Conservation (phyloP, 495 filamentous ascomycete genomes). For the Talaromyces ruber region DNA sequence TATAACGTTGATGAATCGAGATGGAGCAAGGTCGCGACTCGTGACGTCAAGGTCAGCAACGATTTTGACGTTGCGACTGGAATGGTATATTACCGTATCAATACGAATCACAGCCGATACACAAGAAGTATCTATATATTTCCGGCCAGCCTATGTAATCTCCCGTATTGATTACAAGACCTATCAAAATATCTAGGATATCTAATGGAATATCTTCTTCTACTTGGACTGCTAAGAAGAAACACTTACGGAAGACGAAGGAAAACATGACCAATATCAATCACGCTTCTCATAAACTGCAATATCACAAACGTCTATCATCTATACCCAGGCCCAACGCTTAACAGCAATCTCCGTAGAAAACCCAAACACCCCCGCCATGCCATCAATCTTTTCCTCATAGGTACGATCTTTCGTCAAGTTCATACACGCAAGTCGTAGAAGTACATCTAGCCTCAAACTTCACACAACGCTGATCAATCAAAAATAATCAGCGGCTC, state of each 20-base stretch:
- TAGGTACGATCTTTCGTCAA: background rate
- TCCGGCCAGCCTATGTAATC: background rate
- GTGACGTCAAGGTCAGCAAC: background rate
- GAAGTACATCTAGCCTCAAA: background rate
- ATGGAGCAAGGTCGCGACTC: background rate
- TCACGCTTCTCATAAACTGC: background rate
- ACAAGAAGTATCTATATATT: background rate
- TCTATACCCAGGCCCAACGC: background rate
- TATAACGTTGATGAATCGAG: background rate
- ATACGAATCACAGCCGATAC: background rate
- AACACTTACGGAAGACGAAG: background rate
- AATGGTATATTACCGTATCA: background rate
- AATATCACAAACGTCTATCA: background rate
- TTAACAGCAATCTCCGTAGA: background rate
- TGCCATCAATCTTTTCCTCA: background rate
- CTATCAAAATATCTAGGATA: background rate
- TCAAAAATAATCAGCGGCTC: slow-evolving; percentile 7
- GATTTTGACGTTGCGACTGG: background rate
- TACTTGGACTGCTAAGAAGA: background rate
- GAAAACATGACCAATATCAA: background rate
- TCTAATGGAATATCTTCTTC: background rate
- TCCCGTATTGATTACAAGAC: background rate
- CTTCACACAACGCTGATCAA: background rate
- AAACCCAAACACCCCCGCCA: background rate
- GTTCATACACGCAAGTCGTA: background rate